Evolutionary conservation across 2,329 filamentous ascomycete genomes (phyloP), one percentile per base, ranked within the genome.

Genomic region (Xylaria sp.): DNA sequence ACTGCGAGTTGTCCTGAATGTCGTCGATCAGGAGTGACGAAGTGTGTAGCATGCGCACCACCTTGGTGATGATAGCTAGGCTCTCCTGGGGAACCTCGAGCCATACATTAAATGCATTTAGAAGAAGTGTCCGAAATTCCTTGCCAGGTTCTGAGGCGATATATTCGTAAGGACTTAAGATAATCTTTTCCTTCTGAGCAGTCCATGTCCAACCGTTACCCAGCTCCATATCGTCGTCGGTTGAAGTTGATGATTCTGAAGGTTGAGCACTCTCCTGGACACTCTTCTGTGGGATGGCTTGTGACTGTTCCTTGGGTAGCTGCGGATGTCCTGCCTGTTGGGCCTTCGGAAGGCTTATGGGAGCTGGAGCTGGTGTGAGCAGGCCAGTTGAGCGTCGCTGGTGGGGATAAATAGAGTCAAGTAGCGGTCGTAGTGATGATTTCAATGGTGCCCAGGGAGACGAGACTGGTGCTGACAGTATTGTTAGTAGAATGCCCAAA

Each of bases 11-110:
- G 81, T 97, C 93, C 81, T 97, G 92, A 6, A 97, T 93, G 79
- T 97, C 94, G 81, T 97, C 93, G 68, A 97, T 89, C 34, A 97
- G 87, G 63, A 97, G 83, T 3, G 92, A 94, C 3, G 93, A 90
- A 41, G 93, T 94, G 80, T 97, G 93, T 48, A 97, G 85, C 92
- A 95, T 95, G 75, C 90, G 91, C 15, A 97, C 88, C 3, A 94
- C 92, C 70, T 88, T 89, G 23, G 91, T 95, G 75, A 97, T 95
- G 68, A 94, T 84, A 50, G 87, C 86, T 63, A 97, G 84, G 73
- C 88, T 90, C 67, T 88, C 85, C 9, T 85, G 78, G 0, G 93
- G 93, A 20, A 97, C 92, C 63, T 92, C 85, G 20, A 97, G 83
- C 90, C 91, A 94, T 58, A 85, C 85, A 77, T 97, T 93, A 84